Base-by-base conservation (phyloP, 2,329 filamentous ascomycete species). In the Dothiorella sarmentorum region DNA sequence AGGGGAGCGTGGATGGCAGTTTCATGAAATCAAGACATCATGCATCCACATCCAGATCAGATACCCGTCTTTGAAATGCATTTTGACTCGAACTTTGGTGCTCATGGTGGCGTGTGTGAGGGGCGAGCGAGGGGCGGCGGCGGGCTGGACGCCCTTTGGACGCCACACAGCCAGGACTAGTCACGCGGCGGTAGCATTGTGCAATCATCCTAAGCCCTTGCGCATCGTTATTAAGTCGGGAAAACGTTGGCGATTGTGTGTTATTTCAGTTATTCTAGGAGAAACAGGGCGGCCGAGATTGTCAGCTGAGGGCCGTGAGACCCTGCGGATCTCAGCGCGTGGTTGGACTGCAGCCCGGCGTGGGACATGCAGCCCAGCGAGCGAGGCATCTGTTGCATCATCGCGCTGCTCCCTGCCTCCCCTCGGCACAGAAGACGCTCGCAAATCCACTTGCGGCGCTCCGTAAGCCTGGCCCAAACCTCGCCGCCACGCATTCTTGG, bases 1-100 rank as follows among this genome's bases (percentile, higher is more conserved):
- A 52, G 47, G 47, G 47, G 47, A 52, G 47, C 31, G 47, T 58
- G 43, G 42, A 60, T 56, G 47, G 58, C 42, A 60, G 51, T 43
- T 56, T 37, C 51, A 60, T 56, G 40, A 47, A 56, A 47, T 40
- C 44, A 56, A 49, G 44, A 56, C 58, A 60, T 40, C 49, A 60
- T 56, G 52, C 40, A 38, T 52, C 47, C 57, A 38, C 33, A 26
- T 43, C 31, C 58, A 43, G 55, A 49, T 56, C 40, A 56, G 52
- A 60, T 60, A 60, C 58, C 58, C 52, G 51, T 60, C 44, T 55
- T 60, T 52, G 47, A 43, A 55, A 59, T 59, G 47, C 42, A 57
- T 37, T 57, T 57, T 37, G 43, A 57, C 29, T 37, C 20, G 38
- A 38, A 24, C 18, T 37, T 9, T 11, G 27, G 53, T 57, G 40